Evolutionary conservation across 202 grass and related monocot genomes (phyloP), one percentile per base, ranked within the genome.

Genomic region (Schoenoplectus triqueter): DNA sequence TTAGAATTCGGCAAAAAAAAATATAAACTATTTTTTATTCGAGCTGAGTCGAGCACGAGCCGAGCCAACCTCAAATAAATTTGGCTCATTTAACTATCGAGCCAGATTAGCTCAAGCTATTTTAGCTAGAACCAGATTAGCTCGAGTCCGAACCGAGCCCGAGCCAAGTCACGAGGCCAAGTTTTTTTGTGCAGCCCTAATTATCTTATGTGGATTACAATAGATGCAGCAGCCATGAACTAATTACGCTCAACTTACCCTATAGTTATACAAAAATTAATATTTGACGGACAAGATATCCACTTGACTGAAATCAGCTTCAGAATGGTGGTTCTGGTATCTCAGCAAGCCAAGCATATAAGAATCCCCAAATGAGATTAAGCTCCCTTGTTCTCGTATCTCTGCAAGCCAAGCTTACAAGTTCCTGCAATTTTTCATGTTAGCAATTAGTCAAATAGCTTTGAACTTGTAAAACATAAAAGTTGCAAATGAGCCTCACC

Each of bases 221-320:
- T 60, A 61, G 31, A 40, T 78, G 52, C 31, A 31, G 31, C 31
- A 79, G 21, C 31, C 39, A 61, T 45, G 15, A 59, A 11, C 75
- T 79, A 79, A 78, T 79, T 44, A 61, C 61, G 14, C 31, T 79
- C 15, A 79, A 21, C 13, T 61, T 79, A 59, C 31, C 31, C 44
- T 82, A 65, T 55, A 83, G 22, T 83, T 70, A 9, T 60, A 83
- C 65, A 69, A 83, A 49, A 83, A 52, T 83, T 51, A 68, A 56
- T 70, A 83, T 83, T 55, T 83, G 22, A 83, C 81, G 71, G 48
- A 7, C 79, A 70, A 85, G 54, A 63, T 39, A 55, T 44, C 45
- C 62, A 63, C 55, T 73, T 70, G 60, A 31, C 31, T 73, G 70
- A 78, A 47, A 67, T 0, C 52, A 31, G 9, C 11, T 19, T 46